These are phyloP conservation scores for Curvularia verruculosa DNA, from an alignment of 2,329 filamentous ascomycete genomes.

Conservation along the genomic window DNA sequence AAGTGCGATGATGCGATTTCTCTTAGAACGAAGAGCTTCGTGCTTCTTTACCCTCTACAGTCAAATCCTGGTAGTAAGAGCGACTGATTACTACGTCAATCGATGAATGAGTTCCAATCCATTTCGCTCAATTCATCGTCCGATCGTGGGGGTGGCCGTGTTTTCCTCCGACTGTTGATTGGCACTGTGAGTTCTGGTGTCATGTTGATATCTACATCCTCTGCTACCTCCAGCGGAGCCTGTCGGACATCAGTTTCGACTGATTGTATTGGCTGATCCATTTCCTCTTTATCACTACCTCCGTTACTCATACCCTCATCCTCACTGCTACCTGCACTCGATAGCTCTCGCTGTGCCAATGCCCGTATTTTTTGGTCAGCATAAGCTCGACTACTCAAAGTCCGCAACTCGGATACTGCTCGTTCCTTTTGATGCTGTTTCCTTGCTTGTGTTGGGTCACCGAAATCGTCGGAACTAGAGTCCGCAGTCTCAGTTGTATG, in stretches of 20 bases:
- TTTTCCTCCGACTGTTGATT: not conserved
- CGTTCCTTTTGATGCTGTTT: not conserved
- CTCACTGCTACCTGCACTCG: not conserved
- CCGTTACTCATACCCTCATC: conserved; percentile 6
- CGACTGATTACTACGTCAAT: not conserved
- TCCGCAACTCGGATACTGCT: conserved; percentile 23
- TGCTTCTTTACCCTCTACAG: accelerated
- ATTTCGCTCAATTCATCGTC: conserved; percentile 16
- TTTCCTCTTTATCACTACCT: not conserved
- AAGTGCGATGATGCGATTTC: not conserved
- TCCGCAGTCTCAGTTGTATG: not conserved
- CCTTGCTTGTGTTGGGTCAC: not conserved
- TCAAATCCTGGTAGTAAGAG: not conserved
- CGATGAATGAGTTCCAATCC: conserved; percentile 17
- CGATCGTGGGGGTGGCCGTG: not conserved
- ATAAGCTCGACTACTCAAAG: conserved; percentile 30
- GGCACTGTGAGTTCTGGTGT: conserved; percentile 1
- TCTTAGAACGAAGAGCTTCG: not conserved
- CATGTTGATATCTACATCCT: not conserved
- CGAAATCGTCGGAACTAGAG: conserved; percentile 7
- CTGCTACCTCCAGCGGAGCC: not conserved
- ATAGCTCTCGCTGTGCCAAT: not conserved
- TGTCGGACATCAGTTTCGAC: not conserved
- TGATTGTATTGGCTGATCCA: conserved; percentile 6
- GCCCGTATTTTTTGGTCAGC: conserved; percentile 27